These are phyloP conservation scores for Fermentozyma sake DNA, from an alignment of 1,139 yeast species.

Conservation along the genomic window DNA sequence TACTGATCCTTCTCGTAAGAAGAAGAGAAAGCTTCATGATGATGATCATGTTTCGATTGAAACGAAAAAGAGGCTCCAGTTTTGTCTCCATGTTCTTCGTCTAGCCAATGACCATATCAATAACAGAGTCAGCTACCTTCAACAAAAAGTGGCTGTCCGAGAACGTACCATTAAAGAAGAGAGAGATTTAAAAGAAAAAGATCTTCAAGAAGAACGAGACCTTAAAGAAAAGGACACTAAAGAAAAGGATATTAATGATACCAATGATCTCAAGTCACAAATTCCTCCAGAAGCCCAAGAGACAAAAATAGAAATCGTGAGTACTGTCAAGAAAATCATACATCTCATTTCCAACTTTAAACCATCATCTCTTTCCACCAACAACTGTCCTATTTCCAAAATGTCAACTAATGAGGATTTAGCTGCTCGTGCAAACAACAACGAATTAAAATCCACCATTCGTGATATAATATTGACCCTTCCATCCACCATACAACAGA, in stretches of 20 bases:
- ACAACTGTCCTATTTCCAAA: slow-evolving; percentile 6
- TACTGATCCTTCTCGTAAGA: slow-evolving; percentile 7
- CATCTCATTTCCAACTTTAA: slow-evolving; percentile 81
- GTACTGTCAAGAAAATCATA: slow-evolving; percentile 85
- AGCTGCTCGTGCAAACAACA: slow-evolving; percentile 5
- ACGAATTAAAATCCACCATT: slow-evolving; percentile 58
- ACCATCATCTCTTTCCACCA: slow-evolving; percentile 54
- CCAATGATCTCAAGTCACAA: slow-evolving; percentile 4
- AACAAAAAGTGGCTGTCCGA: slow-evolving; percentile 31
- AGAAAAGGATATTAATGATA: slow-evolving; percentile 4
- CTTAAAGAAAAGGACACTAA: slow-evolving; percentile 7
- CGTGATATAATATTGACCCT: slow-evolving; percentile 71
- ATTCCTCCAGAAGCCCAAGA: slow-evolving; percentile 26
- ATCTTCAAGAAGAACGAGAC: slow-evolving; percentile 5
- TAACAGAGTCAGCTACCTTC: slow-evolving; percentile 58
- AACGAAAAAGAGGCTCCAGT: slow-evolving; percentile 64
- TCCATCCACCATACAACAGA: slow-evolving; percentile 47
- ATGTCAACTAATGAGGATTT: slow-evolving; percentile 3
- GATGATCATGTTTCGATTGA: slow-evolving; percentile 40
- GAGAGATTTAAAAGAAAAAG: slow-evolving; percentile 14
- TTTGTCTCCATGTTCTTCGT: slow-evolving; percentile 68
- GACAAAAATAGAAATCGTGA: slow-evolving; percentile 76
- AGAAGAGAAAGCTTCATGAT: slow-evolving; percentile 18
- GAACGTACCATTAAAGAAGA: slow-evolving; percentile 14
- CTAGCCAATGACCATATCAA: slow-evolving; percentile 73